A percentile compares a stretch with the other conserved stretches of the same genome.
These are phyloP conservation scores for Coemansia sp. DNA, from an alignment of 192 early-diverging fungal genomes.

Conservation along the genomic window DNA sequence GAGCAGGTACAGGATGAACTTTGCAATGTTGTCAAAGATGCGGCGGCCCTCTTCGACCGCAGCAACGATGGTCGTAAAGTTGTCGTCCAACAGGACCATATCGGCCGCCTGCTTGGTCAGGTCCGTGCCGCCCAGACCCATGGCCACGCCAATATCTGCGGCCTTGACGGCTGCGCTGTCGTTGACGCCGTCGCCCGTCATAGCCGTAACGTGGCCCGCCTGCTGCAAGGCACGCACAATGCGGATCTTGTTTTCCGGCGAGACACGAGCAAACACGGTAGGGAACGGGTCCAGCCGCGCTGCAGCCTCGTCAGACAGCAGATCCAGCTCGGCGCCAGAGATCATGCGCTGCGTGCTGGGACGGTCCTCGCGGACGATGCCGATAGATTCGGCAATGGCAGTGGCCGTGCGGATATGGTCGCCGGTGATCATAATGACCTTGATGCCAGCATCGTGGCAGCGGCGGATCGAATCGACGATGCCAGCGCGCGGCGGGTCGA, in stretches of 20 bases:
- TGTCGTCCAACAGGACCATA: slow-evolving; percentile 90
- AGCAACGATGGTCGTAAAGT: slow-evolving; percentile 93
- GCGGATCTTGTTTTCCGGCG: slow-evolving; percentile 94
- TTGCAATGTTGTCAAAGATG: slow-evolving; percentile 97
- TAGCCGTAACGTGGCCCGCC: slow-evolving; percentile 67
- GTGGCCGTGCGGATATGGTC: slow-evolving; percentile 91
- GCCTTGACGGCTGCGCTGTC: slow-evolving; percentile 95
- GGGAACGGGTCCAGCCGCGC: slow-evolving; percentile 80
- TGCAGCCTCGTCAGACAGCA: slow-evolving; percentile 85
- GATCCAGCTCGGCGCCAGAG: slow-evolving; percentile 82
- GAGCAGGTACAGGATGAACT: slow-evolving; percentile 93
- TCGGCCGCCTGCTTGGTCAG: slow-evolving; percentile 99
- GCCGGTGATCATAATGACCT: slow-evolving; percentile 97
- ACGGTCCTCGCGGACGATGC: slow-evolving; percentile 67
- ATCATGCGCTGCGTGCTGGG: slow-evolving; percentile 64
- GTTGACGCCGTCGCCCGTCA: slow-evolving; percentile 97
- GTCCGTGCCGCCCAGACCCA: slow-evolving; percentile 94
- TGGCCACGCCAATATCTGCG: slow-evolving; percentile 93
- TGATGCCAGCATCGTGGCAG: slow-evolving; percentile 90
- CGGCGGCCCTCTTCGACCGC: slow-evolving; percentile 89
- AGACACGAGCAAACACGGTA: slow-evolving; percentile 92
- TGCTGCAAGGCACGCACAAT: slow-evolving; percentile 88
- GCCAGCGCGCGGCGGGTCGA: slow-evolving; percentile 84
- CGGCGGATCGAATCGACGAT: slow-evolving; percentile 73
- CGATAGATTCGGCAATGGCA: slow-evolving; percentile 85